phyloP scores from a whole-genome alignment of 2,329 filamentous ascomycete genomes.

The Lecanicillium sp. region DNA sequence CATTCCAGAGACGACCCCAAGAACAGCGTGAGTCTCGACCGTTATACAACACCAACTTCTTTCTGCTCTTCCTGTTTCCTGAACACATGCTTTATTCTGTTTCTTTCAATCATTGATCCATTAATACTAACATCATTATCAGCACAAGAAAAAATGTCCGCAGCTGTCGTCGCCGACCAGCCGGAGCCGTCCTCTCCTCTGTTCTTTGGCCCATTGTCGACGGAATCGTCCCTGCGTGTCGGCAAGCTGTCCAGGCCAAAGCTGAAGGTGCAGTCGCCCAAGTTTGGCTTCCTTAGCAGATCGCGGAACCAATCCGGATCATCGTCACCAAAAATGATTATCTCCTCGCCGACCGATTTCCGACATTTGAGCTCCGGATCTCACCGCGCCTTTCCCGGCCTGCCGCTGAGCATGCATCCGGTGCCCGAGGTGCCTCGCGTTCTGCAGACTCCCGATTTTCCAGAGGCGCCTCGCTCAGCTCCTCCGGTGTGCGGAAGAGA shows the following conservation, averaged over 20 bases:
- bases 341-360: constrained; percentile 55
- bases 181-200: constrained; percentile 24
- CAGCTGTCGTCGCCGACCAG: constrained; percentile 24
- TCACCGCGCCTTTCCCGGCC: constrained; percentile 1
- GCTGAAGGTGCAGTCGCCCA: not conserved
- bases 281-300: not conserved
- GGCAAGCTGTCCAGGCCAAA: not conserved
- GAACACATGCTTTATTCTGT: not conserved
- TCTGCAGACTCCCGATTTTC: constrained; percentile 13
- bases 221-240: constrained; percentile 1
- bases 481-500: not conserved
- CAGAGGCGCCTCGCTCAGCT: not conserved
- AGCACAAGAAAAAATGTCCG: constrained; percentile 21
- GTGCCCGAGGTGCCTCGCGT: constrained; percentile 26
- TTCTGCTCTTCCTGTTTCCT: not conserved
- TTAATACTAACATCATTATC: not conserved
- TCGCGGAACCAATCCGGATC: constrained; percentile 37
- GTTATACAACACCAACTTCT: not conserved
- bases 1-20: constrained; percentile 10
- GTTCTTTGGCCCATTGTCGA: constrained; percentile 15
- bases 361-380: constrained; percentile 47
- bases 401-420: not conserved
- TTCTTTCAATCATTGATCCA: too few relatives aligned
- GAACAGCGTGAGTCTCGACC: not conserved
- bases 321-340: constrained; percentile 46